phyloP scores from a whole-genome alignment of 371 early-diverging fungal genomes.

The Haplosporangium sp. region DNA sequence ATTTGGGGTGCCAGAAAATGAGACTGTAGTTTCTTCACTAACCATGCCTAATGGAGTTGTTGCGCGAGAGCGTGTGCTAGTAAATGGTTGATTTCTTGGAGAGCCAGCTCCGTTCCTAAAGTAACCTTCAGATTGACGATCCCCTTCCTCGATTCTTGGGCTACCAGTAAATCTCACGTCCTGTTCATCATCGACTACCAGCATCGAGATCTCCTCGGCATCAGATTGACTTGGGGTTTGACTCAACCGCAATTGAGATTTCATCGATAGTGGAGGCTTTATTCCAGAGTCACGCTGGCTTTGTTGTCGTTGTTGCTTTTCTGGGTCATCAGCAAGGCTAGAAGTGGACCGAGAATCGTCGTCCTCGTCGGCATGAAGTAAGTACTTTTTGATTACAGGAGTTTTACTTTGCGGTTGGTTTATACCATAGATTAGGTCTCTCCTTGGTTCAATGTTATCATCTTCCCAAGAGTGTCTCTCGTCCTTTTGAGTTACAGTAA shows the following conservation, averaged over 20 bases:
- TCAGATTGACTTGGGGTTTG: conserved; percentile 26
- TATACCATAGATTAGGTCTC: not conserved
- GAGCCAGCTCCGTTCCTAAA: conserved; percentile 7
- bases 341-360: conserved; percentile 10
- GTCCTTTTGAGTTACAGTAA: not conserved
- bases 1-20: conserved; percentile 17
- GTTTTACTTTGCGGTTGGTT: not conserved
- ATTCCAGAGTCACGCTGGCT: conserved; percentile 19
- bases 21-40: conserved; percentile 13
- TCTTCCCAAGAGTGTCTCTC: conserved; percentile 18
- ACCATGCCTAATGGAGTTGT: conserved; percentile 33
- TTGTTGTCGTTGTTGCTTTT: conserved; percentile 4
- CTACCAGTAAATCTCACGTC: not conserved
- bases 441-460: conserved; percentile 4
- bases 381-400: not conserved
- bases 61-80: conserved; percentile 18
- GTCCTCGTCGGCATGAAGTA: conserved; percentile 21
- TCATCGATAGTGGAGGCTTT: conserved; percentile 14
- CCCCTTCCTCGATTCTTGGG: conserved; percentile 13
- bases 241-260: conserved; percentile 28
- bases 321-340: not conserved
- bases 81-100: not conserved
- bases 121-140: conserved; percentile 20
- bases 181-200: not conserved
- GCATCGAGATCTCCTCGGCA: conserved; percentile 10